Evolutionary conservation across 768 basidiomycete genomes (phyloP), one percentile per base, ranked within the genome.

Genomic region (Arthromyces matolae): DNA sequence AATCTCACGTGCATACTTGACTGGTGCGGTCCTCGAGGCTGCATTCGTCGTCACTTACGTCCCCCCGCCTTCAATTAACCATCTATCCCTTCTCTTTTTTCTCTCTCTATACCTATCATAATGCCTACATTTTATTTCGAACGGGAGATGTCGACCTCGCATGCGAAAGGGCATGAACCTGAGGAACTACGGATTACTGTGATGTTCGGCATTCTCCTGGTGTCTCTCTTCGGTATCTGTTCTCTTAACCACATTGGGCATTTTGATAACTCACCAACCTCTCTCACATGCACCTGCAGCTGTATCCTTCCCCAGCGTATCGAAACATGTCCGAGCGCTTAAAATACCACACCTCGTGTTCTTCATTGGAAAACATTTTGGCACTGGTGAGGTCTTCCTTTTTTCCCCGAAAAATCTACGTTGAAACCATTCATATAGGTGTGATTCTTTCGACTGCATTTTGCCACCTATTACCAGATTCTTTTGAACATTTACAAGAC

Each of bases 341-440:
- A 74, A 75, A 43, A 81, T 89, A 55, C 87, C 86, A 1, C 74
- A 75, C 19, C 68, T 86, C 13, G 57, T 84, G 14, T 91, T 92
- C 61, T 91, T 92, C 64, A 71, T 89, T n/a, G 88, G 86, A 31
- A 92, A 90, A 58, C 89, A 92, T 60, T 90, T 91, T 56, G 89
- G 89, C 28, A 91, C 89, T 12, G 80, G 83, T 79, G 33, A n/a
- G n/a, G n/a, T 19, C 60, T 38, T 3, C n/a, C 47, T 20, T 19
- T 22, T 18, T 35, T 36, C 25, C 28, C 13, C 7, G 32, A 37
- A 23, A 19, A 31, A n/a, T 8, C 33, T 41, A 13, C 42, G 32
- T 40, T 55, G 7, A 14, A 13, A n/a, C 9, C n/a, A n/a, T n/a
- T 31, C 12, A 33, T 37, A n/a, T 48, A 78, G 88, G 88, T 9